phyloP scores from a whole-genome alignment of 805 yeast genomes.

The Spencermartinsiella europaea region DNA sequence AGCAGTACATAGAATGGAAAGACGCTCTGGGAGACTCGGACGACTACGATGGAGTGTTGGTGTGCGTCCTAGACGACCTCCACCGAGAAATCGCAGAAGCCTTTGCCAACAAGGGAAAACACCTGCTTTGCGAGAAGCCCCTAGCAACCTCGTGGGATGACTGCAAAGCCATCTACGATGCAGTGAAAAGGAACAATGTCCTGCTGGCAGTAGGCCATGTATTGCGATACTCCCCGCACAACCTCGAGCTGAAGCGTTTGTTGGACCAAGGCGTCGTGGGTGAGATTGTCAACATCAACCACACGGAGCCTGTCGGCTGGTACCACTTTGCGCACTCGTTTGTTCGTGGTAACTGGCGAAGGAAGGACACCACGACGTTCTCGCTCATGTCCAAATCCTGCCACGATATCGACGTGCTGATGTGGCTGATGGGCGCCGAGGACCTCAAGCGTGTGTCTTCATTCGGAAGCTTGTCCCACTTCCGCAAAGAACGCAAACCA shows the following conservation, averaged over 20 bases:
- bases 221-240: constrained; percentile 26
- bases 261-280: constrained; percentile 22
- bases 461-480: constrained; percentile 22
- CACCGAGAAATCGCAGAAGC: constrained; percentile 25
- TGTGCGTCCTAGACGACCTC: constrained; percentile 23
- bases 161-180: constrained; percentile 21
- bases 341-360: constrained; percentile 27
- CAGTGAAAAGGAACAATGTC: constrained; percentile 21
- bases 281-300: constrained; percentile 23
- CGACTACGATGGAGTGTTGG: constrained; percentile 22
- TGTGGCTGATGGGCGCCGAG: constrained; percentile 24
- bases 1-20: constrained; percentile 19
- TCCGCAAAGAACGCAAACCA: constrained; percentile 22
- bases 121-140: constrained; percentile 26
- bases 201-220: constrained; percentile 27
- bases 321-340: constrained; percentile 27
- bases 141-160: constrained; percentile 23
- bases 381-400: constrained; percentile 28
- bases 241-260: constrained; percentile 20
- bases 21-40: constrained; percentile 18
- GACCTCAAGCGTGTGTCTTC: constrained; percentile 21
- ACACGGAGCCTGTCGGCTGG: constrained; percentile 28
- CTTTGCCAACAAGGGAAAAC: constrained; percentile 23
- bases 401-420: constrained; percentile 25
- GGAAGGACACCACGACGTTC: constrained; percentile 19